Evolutionary conservation across 192 early-diverging fungal genomes (phyloP).

Genomic region (Linnemannia elongata): DNA sequence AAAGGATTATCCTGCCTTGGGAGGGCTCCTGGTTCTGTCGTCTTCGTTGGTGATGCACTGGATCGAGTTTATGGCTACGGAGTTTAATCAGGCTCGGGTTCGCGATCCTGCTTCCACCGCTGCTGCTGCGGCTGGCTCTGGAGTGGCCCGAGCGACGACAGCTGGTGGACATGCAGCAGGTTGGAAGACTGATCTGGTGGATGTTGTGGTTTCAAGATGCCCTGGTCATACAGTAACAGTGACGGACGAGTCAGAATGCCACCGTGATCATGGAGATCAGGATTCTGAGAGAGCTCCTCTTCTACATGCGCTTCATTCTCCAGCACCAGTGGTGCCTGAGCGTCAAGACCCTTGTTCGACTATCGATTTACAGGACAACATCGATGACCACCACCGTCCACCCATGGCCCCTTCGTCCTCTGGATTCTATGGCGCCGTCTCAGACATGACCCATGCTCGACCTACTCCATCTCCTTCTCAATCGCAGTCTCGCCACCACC

Average conservation of each 20-base stretch:
- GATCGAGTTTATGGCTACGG: constrained; percentile 67
- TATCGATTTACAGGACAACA: neutral
- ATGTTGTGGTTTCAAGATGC: constrained; percentile 6
- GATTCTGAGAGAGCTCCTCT: neutral
- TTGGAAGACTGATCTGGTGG: neutral
- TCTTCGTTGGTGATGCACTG: constrained; percentile 76
- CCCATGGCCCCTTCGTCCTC: neutral
- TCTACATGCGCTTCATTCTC: neutral
- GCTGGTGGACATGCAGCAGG: neutral
- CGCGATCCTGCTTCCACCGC: neutral
- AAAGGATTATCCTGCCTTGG: constrained; percentile 62
- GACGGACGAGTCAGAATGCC: neutral
- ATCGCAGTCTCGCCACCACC: neutral
- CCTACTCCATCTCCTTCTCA: neutral
- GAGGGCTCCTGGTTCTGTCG: constrained; percentile 72
- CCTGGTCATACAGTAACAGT: constrained; percentile 24
- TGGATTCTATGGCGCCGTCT: neutral
- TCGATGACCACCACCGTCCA: neutral
- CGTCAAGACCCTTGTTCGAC: neutral
- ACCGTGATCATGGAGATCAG: neutral
- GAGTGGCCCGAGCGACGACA: neutral
- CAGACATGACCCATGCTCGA: neutral
- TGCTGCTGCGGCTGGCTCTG: neutral
- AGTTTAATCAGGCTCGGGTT: constrained; percentile 26
- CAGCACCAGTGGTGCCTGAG: neutral